Base-by-base conservation (phyloP, 1,139 yeast species). In the Suhomyces ambrosiae region DNA sequence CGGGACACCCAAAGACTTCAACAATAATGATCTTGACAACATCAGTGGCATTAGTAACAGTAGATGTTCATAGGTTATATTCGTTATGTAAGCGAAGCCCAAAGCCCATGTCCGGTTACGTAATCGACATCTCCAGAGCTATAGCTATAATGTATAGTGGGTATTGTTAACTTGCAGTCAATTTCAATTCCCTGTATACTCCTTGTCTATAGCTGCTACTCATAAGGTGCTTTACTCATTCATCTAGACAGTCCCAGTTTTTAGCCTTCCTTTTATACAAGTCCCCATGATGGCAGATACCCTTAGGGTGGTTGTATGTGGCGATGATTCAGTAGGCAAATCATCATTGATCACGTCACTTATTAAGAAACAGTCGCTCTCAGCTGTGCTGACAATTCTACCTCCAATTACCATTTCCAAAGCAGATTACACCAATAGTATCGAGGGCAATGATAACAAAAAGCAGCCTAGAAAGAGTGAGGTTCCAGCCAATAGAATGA, bases 261-360 rank as follows among this genome's bases (percentile, higher is more conserved):
- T n/a, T n/a, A n/a, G n/a, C n/a, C n/a, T n/a, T n/a, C n/a, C n/a
- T 12, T 24, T 7, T 24, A 12, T 24, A 5, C n/a, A 4, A 10
- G n/a, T 11, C 8, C 14, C 13, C 21, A 14, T 17, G 11, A 35
- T 35, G 38, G 25, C 24, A 2, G 42, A 38, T 18, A 31, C 42
- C 5, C 25, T 49, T 7, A 37, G 94, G 42, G 82, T 92, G 1
- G 96, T 88, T 2, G 84, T 92, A 0, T 89, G 97, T 60, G 98
- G 98, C n/a, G 98, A 92, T 60, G 96, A 88, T 46, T 86, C 83
- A 6, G 96, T 87, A 9, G 96, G 96, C 1, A 87, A 87, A 56
- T 82, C 84, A 7, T 71, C 90, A 18, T 63, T 92, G 29, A 79
- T 92, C 24, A 82, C 94, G 0, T 74, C 95, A 0, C 68, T 92